Evolutionary conservation across 2,329 filamentous ascomycete genomes (phyloP).

Genomic region (Epichloe coenophiala): DNA sequence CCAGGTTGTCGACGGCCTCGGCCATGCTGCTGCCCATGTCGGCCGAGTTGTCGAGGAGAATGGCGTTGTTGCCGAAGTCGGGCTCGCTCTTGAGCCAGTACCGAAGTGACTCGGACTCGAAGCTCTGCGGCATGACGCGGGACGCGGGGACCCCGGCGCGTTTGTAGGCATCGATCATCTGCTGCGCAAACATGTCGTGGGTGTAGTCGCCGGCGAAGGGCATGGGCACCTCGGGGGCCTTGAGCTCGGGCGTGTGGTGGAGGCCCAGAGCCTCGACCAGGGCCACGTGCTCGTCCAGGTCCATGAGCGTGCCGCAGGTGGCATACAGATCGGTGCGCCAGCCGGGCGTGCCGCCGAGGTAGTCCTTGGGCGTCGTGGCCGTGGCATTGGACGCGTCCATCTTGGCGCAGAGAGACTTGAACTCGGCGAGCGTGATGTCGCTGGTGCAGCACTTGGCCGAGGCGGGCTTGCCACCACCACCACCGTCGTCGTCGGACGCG

Average conservation of each 20-base stretch:
- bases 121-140: constrained; percentile 51
- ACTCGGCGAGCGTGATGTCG: constrained; percentile 56
- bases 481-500: too few species aligned
- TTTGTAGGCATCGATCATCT: constrained; percentile 49
- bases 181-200: constrained; percentile 49
- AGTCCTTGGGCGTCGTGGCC: constrained; percentile 43
- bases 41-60: constrained; percentile 51
- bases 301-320: constrained; percentile 48
- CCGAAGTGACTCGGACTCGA: constrained; percentile 48
- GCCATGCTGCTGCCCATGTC: constrained; percentile 31
- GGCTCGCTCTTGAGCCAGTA: constrained; percentile 54
- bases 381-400: constrained; percentile 51
- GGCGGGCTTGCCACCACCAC: constrained; percentile 25
- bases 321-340: constrained; percentile 55
- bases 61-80: constrained; percentile 45
- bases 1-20: constrained; percentile 41
- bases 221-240: constrained; percentile 54
- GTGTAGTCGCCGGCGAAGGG: constrained; percentile 53
- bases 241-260: constrained; percentile 54
- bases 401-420: constrained; percentile 54
- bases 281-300: constrained; percentile 48
- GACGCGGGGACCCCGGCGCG: constrained; percentile 35
- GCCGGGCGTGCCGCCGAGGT: constrained; percentile 41
- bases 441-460: constrained; percentile 56
- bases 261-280: constrained; percentile 44